phyloP scores from a whole-genome alignment of 2,329 filamentous ascomycete genomes.

The Cryphonectria japonica region DNA sequence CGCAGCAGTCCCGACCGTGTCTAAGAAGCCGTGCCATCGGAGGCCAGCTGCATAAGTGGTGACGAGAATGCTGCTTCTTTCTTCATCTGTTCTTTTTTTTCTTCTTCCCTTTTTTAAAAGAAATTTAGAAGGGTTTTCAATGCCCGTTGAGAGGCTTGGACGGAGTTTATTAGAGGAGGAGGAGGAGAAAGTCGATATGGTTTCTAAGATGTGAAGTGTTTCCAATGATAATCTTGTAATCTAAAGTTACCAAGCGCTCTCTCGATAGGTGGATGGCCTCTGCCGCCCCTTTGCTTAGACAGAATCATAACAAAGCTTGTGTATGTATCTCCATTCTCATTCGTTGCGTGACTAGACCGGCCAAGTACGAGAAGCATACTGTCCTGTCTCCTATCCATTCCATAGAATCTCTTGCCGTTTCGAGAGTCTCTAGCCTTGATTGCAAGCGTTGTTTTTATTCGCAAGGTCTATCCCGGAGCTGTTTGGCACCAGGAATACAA shows the following conservation, averaged over 20 bases:
- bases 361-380: background rate
- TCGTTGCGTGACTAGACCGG: background rate
- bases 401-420: background rate
- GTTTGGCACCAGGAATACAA: no score
- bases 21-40: background rate
- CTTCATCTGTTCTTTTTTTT: background rate
- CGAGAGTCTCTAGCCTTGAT: background rate
- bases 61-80: background rate
- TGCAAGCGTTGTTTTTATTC: background rate
- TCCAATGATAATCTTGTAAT: background rate
- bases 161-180: background rate
- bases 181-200: background rate
- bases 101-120: background rate
- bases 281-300: background rate
- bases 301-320: background rate
- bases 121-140: background rate
- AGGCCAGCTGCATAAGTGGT: background rate
- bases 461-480: background rate
- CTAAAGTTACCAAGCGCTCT: background rate
- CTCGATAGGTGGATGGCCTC: background rate
- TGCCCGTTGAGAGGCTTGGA: background rate
- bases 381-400: no score
- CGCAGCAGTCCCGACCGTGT: background rate
- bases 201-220: background rate
- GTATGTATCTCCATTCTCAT: background rate